A percentile compares a stretch with the other conserved stretches of the same genome.
Evolutionary conservation across 2,329 filamentous ascomycete species (phyloP).

Genomic region (Ramularia collo-cygni): DNA sequence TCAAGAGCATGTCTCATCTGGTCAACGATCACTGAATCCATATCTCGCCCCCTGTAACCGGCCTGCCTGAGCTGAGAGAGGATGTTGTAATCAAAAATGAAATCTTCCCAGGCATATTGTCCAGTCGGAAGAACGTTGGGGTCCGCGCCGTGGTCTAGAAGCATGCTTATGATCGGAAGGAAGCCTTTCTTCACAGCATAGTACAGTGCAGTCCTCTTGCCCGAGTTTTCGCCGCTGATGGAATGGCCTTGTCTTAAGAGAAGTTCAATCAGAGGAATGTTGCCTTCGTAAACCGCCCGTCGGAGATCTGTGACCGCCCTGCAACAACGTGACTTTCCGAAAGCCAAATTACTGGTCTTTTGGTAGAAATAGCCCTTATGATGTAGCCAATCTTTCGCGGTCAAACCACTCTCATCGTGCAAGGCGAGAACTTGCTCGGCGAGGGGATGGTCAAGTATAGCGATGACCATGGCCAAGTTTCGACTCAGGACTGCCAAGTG

Average conservation of each 20-base stretch:
- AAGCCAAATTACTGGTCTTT: not conserved
- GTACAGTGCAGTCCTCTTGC: not conserved
- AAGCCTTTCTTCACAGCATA: not conserved
- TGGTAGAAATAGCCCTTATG: not conserved
- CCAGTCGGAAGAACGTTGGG: constrained; percentile 41
- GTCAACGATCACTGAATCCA: not conserved
- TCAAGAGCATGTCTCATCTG: not conserved
- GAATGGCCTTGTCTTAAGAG: not conserved
- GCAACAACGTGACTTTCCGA: not conserved
- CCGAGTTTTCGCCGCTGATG: not conserved
- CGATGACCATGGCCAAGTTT: not conserved
- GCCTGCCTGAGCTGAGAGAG: not conserved
- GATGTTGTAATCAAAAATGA: not conserved
- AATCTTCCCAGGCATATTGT: not conserved
- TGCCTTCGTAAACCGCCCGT: not conserved
- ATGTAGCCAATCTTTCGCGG: not conserved
- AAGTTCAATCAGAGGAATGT: not conserved
- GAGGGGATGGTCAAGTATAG: not conserved
- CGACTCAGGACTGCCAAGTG: not conserved
- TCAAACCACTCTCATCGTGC: not conserved
- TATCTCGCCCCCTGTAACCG: not conserved
- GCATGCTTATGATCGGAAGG: constrained; percentile 38
- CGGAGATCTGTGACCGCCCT: not conserved
- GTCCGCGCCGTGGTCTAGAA: constrained; percentile 57
- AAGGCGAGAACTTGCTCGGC: not conserved